Evolutionary conservation across 768 basidiomycete genomes (phyloP), one percentile per base, ranked within the genome.

Genomic region (Amanita muscaria): DNA sequence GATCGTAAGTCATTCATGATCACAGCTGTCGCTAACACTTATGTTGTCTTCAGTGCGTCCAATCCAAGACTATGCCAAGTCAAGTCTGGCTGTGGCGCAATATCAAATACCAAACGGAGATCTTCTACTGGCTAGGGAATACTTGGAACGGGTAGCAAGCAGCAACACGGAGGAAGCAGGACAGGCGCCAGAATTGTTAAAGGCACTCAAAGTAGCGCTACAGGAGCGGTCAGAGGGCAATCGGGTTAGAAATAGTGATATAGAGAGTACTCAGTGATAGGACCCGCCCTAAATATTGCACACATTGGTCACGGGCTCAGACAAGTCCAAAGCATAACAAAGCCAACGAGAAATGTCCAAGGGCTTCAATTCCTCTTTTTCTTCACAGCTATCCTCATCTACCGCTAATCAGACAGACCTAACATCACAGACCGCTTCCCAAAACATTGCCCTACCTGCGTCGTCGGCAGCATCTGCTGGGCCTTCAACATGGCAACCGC

Each of bases 161-260:
- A 90, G 85, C 55, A 91, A 93, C 62, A 77, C 78, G 9, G 87
- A 89, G 55, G 88, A 92, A 53, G 85, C 86, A 14, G 74, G 73
- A 10, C 73, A 71, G 44, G 90, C 87, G 0, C 69, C 77, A 32
- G 87, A 88, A 32, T 61, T 87, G 57, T 62, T 91, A 48, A 84
- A 84, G 55, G 64, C 60, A 16, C 63, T 81, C 15, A 77, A 74
- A 49, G 46, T 53, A 32, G 54, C 57, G 32, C 53, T 71, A n/a
- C 56, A 61, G 40, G 55, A 56, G 32, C 59, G 47, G 49, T 44
- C 43, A 49, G 50, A 53, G 42, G 50, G 33, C 5, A 37, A 22
- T 15, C 32, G 15, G 43, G 14, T n/a, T 41, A 32, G 30, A 38
- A 44, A 39, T 39, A 16, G 23, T 19, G 23, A 15, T 21, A 21